These are phyloP conservation scores for Monosporascus cannonballus DNA, from an alignment of 2,329 filamentous ascomycete species.

Conservation along the genomic window DNA sequence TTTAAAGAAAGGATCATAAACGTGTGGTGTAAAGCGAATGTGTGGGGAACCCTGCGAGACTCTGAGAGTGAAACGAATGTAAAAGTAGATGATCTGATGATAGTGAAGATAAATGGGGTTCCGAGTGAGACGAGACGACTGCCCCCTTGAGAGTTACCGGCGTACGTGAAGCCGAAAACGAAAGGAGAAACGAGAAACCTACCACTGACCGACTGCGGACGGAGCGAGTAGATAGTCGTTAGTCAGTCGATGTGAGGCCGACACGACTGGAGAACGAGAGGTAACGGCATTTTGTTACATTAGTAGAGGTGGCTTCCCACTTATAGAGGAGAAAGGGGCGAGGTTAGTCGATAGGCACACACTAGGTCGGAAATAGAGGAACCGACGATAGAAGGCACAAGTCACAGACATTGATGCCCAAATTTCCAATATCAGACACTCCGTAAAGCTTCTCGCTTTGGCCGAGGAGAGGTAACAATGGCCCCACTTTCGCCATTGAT, in stretches of 20 bases:
- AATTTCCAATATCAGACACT: not conserved
- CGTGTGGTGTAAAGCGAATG: too few relatives aligned
- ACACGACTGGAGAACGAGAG: not conserved
- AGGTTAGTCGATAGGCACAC: not conserved
- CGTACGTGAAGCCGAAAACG: not conserved
- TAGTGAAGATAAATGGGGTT: too few relatives aligned
- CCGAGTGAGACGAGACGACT: too few relatives aligned
- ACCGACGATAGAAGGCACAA: not conserved
- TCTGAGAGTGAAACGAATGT: not conserved
- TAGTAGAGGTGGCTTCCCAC: not conserved
- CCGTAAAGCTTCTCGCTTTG: not conserved
- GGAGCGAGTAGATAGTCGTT: not conserved
- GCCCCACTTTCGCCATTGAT: not conserved
- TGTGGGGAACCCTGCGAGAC: too few relatives aligned
- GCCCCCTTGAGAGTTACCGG: too few relatives aligned
- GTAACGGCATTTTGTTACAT: not conserved
- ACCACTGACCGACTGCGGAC: not conserved
- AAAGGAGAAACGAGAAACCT: not conserved
- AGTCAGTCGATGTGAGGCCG: not conserved
- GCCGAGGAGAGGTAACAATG: not conserved
- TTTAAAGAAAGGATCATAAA: too few relatives aligned
- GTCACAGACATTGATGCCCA: not conserved
- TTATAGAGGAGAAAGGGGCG: not conserved
- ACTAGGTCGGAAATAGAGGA: not conserved
- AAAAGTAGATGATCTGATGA: not conserved